Percentiles rank a stretch among this genome's conserved stretches.
These are phyloP conservation scores for Russula compacta DNA, from an alignment of 768 basidiomycete genomes.

Conservation along the genomic window DNA sequence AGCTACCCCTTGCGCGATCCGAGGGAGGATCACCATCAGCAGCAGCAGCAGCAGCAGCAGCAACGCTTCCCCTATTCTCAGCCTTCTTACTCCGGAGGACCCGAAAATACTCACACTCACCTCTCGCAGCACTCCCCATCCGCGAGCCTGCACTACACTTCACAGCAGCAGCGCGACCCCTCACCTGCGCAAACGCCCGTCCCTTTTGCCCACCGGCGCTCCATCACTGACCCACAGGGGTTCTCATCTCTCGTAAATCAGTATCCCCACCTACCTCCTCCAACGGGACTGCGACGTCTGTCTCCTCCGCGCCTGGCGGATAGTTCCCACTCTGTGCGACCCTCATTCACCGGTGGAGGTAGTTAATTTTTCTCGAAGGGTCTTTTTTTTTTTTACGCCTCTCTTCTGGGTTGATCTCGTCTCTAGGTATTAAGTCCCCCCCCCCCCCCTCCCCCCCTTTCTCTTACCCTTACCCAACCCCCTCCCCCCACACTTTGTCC, in stretches of 20 bases:
- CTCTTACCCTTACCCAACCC: not conserved
- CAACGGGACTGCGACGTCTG: slow-evolving; percentile 29
- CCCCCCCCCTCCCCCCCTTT: not conserved
- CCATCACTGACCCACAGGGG: slow-evolving; percentile 48
- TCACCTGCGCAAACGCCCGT: slow-evolving; percentile 31
- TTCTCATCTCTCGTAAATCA: slow-evolving; percentile 35
- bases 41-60: slow-evolving; percentile 11
- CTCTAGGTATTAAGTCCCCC: not conserved
- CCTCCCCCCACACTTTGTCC: not conserved
- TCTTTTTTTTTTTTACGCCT: not conserved
- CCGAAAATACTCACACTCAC: slow-evolving; percentile 13
- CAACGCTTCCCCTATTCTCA: slow-evolving; percentile 47
- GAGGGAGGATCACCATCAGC: slow-evolving; percentile 35
- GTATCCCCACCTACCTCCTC: slow-evolving; percentile 42
- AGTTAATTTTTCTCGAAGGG: not conserved
- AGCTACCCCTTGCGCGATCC: slow-evolving; percentile 39
- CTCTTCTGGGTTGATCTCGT: not conserved
- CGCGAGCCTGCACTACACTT: slow-evolving; percentile 28
- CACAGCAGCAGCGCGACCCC: slow-evolving; percentile 23
- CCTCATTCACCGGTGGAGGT: slow-evolving; percentile 12
- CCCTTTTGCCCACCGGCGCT: slow-evolving; percentile 47
- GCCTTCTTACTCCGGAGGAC: slow-evolving; percentile 33
- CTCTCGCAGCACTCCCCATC: slow-evolving; percentile 26
- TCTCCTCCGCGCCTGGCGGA: slow-evolving; percentile 18
- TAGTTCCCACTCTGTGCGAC: slow-evolving; percentile 15